Percentiles rank a stretch among this genome's conserved stretches.
Conservation (phyloP, 2,329 filamentous ascomycete genomes). For the Emericellopsis cladophorae region DNA sequence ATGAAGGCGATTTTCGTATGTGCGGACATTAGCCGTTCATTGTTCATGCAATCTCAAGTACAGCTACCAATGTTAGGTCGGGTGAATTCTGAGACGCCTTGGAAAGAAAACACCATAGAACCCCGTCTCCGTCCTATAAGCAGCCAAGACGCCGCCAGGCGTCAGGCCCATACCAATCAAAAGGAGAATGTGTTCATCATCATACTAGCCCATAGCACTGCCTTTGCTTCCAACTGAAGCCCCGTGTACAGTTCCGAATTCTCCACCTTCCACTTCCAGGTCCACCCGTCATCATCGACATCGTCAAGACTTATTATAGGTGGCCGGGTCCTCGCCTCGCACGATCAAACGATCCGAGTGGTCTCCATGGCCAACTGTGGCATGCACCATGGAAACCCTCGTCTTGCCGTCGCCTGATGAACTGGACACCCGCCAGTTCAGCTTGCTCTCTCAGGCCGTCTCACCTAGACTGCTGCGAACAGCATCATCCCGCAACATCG, state of each 20-base stretch:
- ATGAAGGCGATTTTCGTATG: conserved; percentile 1
- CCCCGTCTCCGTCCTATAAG: background rate
- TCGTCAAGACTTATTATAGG: background rate
- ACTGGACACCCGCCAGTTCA: background rate
- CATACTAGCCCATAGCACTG: no score
- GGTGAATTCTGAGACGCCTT: background rate
- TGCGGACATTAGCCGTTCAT: conserved; percentile 9
- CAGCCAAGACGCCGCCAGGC: no score
- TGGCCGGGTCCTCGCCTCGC: no score
- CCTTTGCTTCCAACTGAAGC: no score
- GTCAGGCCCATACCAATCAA: no score
- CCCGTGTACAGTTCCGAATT: no score
- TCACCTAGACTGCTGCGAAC: background rate
- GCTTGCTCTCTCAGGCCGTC: no score
- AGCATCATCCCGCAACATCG: conserved; percentile 2
- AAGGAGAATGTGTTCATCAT: no score
- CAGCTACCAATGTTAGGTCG: background rate
- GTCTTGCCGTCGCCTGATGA: background rate
- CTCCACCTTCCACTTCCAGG: no score
- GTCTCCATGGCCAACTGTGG: no score
- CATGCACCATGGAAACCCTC: background rate
- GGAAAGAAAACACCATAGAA: background rate
- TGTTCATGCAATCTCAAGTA: conserved; percentile 4
- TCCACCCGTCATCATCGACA: background rate
- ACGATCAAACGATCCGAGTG: no score